These are phyloP conservation scores for Chrysoporthe austroafricana DNA, from an alignment of 2,329 filamentous ascomycete species.

Conservation along the genomic window DNA sequence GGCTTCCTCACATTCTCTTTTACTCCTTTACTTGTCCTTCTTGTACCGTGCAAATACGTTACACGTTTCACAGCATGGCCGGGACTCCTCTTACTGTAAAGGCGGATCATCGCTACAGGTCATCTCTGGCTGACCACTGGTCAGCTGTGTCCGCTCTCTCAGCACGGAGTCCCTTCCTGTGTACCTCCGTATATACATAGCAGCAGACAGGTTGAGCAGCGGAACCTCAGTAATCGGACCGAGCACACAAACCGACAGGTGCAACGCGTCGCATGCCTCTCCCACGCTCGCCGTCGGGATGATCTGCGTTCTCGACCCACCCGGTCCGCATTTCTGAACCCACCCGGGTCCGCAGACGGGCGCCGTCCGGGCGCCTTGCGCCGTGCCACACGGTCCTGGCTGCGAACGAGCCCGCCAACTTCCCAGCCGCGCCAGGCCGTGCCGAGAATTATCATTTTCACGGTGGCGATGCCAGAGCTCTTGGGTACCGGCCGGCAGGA, in stretches of 20 bases:
- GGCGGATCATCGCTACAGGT: background rate
- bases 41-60: no score
- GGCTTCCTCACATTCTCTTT: no score
- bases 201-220: background rate
- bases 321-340: constrained; percentile 9
- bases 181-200: background rate
- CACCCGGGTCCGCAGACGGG: constrained; percentile 25
- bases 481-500: background rate
- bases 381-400: constrained; percentile 9
- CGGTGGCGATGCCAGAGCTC: background rate
- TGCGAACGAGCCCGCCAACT: background rate
- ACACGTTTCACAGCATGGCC: background rate
- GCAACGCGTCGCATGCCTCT: background rate
- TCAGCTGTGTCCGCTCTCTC: background rate
- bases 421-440: constrained; percentile 7
- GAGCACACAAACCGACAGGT: constrained; percentile 4
- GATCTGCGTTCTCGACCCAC: constrained; percentile 26
- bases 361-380: constrained; percentile 24
- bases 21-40: no score
- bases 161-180: background rate
- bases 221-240: background rate
- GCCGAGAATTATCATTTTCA: background rate
- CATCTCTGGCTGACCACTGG: background rate
- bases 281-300: constrained; percentile 10
- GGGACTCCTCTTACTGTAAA: background rate